phyloP scores from a whole-genome alignment of 352 stramenopile species.

The Phytophthora sojae region DNA sequence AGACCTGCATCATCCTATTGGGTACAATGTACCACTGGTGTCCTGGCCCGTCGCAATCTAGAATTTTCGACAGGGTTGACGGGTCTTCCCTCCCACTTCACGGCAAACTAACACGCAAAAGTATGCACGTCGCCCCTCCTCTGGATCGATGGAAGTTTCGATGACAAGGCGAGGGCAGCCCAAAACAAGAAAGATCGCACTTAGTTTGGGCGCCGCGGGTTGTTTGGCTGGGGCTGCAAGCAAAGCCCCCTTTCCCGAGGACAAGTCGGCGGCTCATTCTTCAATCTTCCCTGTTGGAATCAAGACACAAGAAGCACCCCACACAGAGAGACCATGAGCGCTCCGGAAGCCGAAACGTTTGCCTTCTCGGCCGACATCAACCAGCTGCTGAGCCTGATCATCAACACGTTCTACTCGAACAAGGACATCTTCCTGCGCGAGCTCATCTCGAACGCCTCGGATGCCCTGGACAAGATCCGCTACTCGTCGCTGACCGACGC shows the following conservation, averaged over 20 bases:
- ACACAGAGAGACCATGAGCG: conserved; percentile 64
- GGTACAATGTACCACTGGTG: conserved; percentile 9
- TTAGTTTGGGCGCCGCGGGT: conserved; percentile 24
- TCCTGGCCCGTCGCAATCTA: conserved; percentile 55
- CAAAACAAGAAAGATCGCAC: conserved; percentile 34
- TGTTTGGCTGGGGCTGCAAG: conserved; percentile 37
- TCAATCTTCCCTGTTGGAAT: conserved; percentile 66
- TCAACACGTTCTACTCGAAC: conserved; percentile 99
- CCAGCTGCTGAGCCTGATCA: conserved; percentile 99
- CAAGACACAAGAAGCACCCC: conserved; percentile 31
- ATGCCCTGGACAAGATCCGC: conserved; percentile 98
- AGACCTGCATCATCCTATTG: conserved; percentile 23
- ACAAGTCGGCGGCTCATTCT: conserved; percentile 44
- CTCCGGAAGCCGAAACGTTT: conserved; percentile 96
- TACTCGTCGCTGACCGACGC: conserved; percentile 97
- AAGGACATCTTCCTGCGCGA: conserved; percentile 99
- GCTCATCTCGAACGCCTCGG: conserved; percentile 96
- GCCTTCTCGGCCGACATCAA: conserved; percentile 99
- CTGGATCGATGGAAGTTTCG: conserved; percentile 43
- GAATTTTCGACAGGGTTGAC: conserved; percentile 66
- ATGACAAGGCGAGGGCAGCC: conserved; percentile 3
- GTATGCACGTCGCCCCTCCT: conserved; percentile 35
- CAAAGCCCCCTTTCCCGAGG: conserved; percentile 4
- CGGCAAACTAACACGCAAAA: neutral
- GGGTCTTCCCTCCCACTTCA: conserved; percentile 19